Conservation (phyloP, 2,329 filamentous ascomycete genomes). For the Aureobasidium pullulans region DNA sequence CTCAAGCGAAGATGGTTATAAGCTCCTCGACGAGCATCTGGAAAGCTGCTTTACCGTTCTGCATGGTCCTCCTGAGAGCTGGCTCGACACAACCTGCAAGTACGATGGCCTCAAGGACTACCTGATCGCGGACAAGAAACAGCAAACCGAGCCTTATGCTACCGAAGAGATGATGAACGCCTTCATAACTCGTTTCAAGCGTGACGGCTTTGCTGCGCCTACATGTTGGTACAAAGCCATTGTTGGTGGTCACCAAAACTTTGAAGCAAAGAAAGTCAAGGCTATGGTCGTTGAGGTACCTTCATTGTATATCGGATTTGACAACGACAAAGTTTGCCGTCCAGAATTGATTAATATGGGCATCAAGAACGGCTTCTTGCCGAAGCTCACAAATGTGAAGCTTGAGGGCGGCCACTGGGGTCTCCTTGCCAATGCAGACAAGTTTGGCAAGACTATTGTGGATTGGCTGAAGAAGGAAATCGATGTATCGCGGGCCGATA, state of each 20-base stretch:
- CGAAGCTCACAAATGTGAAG: conserved; percentile 17
- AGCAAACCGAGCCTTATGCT: conserved; percentile 30
- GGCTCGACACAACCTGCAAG: conserved; percentile 32
- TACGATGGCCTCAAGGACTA: conserved; percentile 29
- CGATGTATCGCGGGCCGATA: background rate
- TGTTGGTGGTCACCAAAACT: conserved; percentile 22
- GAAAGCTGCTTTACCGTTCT: conserved; percentile 29
- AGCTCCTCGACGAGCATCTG: conserved; percentile 32
- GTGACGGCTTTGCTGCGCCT: conserved; percentile 29
- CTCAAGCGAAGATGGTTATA: conserved; percentile 31
- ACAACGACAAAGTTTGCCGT: conserved; percentile 22
- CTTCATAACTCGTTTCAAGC: conserved; percentile 27
- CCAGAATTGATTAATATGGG: conserved; percentile 17
- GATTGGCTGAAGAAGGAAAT: conserved; percentile 7
- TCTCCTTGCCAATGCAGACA: conserved; percentile 22
- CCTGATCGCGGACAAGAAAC: conserved; percentile 18
- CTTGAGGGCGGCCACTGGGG: conserved; percentile 22
- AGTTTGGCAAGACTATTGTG: conserved; percentile 15
- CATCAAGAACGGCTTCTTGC: conserved; percentile 19
- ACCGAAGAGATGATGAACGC: conserved; percentile 25
- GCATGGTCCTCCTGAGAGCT: conserved; percentile 19
- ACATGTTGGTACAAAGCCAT: conserved; percentile 33
- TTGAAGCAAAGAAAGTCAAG: conserved; percentile 26
- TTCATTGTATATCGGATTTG: conserved; percentile 29
- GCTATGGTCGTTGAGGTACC: conserved; percentile 24